Evolutionary conservation across 768 basidiomycete species (phyloP).

Genomic region (Amyloporia xantha): DNA sequence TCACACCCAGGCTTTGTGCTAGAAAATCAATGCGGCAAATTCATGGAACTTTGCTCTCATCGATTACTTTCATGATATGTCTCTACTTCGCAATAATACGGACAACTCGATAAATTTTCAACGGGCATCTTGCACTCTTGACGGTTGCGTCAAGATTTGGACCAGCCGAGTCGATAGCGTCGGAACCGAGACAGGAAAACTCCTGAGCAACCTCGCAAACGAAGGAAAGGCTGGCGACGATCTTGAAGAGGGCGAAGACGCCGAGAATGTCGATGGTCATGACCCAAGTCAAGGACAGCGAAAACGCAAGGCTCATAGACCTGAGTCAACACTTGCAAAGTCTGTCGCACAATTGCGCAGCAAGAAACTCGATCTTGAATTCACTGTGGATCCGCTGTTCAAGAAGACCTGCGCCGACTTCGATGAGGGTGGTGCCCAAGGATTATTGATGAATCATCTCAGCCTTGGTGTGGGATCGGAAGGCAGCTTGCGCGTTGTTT

Average conservation of each 20-base stretch:
- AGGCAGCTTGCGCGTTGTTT: conserved; percentile 83
- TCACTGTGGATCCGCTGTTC: conserved; percentile 94
- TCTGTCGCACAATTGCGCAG: conserved; percentile 70
- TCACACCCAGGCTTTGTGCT: conserved; percentile 9
- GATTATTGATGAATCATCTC: conserved; percentile 95
- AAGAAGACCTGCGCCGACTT: conserved; percentile 98
- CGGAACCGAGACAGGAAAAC: conserved; percentile 92
- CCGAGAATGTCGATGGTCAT: conserved; percentile 55
- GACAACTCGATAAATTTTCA: conserved; percentile 99
- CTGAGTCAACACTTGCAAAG: conserved; percentile 86
- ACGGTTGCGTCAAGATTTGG: conserved; percentile 99
- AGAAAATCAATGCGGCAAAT: conserved; percentile 99
- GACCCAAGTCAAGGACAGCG: conserved; percentile 48
- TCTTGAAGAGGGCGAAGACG: conserved; percentile 55
- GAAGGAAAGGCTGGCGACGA: conserved; percentile 53
- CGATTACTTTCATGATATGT: conserved; percentile 99
- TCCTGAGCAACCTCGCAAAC: conserved; percentile 80
- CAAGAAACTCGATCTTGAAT: conserved; percentile 94
- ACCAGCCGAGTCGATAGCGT: conserved; percentile 96
- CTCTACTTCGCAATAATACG: conserved; percentile 81
- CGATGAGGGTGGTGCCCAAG: conserved; percentile 96
- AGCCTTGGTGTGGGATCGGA: conserved; percentile 70
- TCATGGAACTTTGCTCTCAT: conserved; percentile 98
- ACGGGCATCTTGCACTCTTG: conserved; percentile 93
- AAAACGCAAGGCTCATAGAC: conserved; percentile 63